phyloP scores from a whole-genome alignment of 257 asterid species.

The Lavandula angustifolia region DNA sequence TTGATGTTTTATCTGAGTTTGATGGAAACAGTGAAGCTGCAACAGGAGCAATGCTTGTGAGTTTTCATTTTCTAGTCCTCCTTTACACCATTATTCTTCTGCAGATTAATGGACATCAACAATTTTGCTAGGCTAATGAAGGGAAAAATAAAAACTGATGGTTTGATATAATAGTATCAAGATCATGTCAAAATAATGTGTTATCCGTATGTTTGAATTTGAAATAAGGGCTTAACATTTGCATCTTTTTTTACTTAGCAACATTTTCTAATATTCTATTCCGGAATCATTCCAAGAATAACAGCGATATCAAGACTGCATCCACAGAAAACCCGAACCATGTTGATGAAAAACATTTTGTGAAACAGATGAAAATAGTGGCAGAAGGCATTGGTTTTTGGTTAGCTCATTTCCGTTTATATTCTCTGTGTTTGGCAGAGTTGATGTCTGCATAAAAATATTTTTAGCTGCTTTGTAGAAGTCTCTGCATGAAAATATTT shows the following conservation, averaged over 20 bases:
- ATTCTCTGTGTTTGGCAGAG: conserved; percentile 3
- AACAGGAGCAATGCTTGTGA: conserved; percentile 91
- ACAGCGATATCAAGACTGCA: conserved; percentile 8
- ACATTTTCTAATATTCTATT: conserved; percentile 14
- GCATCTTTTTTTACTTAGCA: background rate
- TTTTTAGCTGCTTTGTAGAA: background rate
- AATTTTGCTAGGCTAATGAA: conserved; percentile 24
- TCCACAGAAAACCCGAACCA: conserved; percentile 7
- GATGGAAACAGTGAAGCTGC: conserved; percentile 88
- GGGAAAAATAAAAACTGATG: background rate
- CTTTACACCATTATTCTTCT: conserved; percentile 23
- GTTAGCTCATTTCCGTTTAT: background rate
- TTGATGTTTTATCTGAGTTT: conserved; percentile 94
- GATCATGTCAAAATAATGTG: conserved; percentile 4
- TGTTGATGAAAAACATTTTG: conserved; percentile 16
- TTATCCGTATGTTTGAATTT: conserved; percentile 3
- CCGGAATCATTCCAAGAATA: background rate
- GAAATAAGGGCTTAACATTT: conserved; percentile 7
- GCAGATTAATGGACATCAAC: conserved; percentile 1
- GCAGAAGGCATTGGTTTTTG: conserved; percentile 5
- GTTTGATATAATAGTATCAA: conserved; percentile 10
- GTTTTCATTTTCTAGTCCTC: conserved; percentile 29
- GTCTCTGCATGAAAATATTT: background rate
- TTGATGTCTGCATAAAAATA: background rate
- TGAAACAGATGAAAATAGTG: conserved; percentile 3